Evolutionary conservation across 2,329 filamentous ascomycete genomes (phyloP), one percentile per base, ranked within the genome.

Genomic region (Aplosporella prunicola): DNA sequence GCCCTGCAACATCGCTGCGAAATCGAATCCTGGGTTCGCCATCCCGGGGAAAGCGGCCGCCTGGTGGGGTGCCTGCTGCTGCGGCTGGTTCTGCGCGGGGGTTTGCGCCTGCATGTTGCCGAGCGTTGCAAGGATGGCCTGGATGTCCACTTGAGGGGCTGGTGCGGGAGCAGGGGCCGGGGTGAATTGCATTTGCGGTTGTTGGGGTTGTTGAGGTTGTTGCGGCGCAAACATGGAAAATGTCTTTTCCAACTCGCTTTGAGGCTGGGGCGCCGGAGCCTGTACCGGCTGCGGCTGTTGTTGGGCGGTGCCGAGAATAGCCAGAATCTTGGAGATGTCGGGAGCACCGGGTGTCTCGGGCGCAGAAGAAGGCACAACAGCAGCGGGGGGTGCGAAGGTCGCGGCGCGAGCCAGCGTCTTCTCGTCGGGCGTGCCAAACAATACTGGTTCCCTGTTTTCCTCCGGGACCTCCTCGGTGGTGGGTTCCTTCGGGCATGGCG

Each of bases 401-500:
- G 40, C 27, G 5, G 43, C 35, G 10, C 54, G 51, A 6, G 44
- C 30, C 14, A 54, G 25, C 14, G 53, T 47, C 20, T 36, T 40
- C 1, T 57, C 49, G 5, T 51, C 46, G 11, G 62, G 58, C 9
- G 47, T 20, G 3, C 64, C 66, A 41, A 69, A 67, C 5, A 53
- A 44, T 15, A 52, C 57, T 5, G 55, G 45, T 3, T 39, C 28
- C 5, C 39, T 46, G 6, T 41, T 37, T 9, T 56, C 53, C 27
- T 53, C n/a, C 49, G 31, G 47, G 51, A 45, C 51, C 14, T 31
- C 29, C 20, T 40, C 51, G 38, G 68, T 58, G 2, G 52, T 35
- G 10, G 65, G 66, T 46, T 69, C 67, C 18, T 60, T 56, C 2
- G 67, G 67, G 39, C 58, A 62, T 0, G 63, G 48, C 9, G 67